phyloP scores from a whole-genome alignment of 805 yeast species.

The Lachancea kluyveri region DNA sequence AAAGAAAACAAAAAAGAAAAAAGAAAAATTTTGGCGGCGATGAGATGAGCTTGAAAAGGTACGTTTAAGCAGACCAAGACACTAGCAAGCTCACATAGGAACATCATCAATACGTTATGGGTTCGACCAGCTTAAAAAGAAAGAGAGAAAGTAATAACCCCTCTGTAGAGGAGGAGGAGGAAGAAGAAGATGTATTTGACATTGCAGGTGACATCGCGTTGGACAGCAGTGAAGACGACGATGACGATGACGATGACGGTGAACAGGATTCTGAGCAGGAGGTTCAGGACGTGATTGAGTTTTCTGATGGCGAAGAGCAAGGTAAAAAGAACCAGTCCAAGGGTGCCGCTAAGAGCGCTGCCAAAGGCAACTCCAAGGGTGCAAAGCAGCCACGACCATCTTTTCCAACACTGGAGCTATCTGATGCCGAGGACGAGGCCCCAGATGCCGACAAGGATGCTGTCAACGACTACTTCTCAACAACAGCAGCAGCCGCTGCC shows the following conservation, averaged over 20 bases:
- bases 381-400: no score
- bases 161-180: conserved; percentile 36
- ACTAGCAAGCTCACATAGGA: no score
- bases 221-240: conserved; percentile 35
- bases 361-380: conserved; percentile 8
- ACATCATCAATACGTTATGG: not conserved
- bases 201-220: conserved; percentile 57
- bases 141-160: conserved; percentile 8
- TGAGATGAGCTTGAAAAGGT: no score
- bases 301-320: conserved; percentile 44
- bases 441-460: conserved; percentile 38
- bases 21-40: not conserved
- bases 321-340: conserved; percentile 11
- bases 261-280: conserved; percentile 30
- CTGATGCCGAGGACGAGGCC: conserved; percentile 41
- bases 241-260: conserved; percentile 30
- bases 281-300: conserved; percentile 48
- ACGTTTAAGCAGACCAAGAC: no score
- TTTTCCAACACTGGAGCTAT: conserved; percentile 50
- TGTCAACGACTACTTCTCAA: conserved; percentile 37
- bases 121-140: conserved; percentile 6
- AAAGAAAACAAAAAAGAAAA: not conserved
- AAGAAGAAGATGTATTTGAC: conserved; percentile 43
- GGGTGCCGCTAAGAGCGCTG: conserved; percentile 7
- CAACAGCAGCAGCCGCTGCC: conserved; percentile 26